These are phyloP conservation scores for Aspergillus fumigatiaffinis DNA, from an alignment of 2,329 filamentous ascomycete genomes.

Conservation along the genomic window DNA sequence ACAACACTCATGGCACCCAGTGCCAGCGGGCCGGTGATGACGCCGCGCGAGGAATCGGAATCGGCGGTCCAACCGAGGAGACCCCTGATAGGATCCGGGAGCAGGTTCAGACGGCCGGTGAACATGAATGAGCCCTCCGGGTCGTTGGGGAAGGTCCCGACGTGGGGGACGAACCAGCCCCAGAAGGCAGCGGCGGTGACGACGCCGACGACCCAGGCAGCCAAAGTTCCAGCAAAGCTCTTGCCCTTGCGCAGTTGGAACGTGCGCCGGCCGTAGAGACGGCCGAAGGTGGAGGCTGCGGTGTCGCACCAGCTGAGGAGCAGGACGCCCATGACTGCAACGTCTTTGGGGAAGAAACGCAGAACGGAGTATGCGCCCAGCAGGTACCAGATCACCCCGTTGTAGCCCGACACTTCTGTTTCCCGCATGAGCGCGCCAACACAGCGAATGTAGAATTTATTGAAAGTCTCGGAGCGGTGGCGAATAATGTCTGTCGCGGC, in stretches of 20 bases:
- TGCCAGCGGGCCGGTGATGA: constrained; percentile 67
- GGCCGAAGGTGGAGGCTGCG: constrained; percentile 88
- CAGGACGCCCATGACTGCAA: constrained; percentile 83
- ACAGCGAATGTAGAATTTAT: constrained; percentile 77
- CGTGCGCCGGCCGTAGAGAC: constrained; percentile 85
- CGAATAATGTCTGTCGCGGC: constrained; percentile 76
- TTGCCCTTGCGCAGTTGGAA: constrained; percentile 81
- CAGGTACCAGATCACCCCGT: constrained; percentile 95
- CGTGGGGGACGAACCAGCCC: constrained; percentile 72
- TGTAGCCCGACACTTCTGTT: constrained; percentile 89
- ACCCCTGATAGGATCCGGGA: constrained; percentile 60
- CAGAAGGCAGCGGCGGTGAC: constrained; percentile 81
- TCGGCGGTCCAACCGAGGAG: constrained; percentile 58
- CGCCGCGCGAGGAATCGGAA: constrained; percentile 50
- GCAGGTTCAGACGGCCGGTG: constrained; percentile 62
- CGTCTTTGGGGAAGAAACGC: constrained; percentile 85
- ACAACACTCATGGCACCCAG: constrained; percentile 77
- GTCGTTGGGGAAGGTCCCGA: constrained; percentile 65
- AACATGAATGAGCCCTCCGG: constrained; percentile 74
- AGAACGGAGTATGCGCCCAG: constrained; percentile 85
- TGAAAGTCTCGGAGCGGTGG: constrained; percentile 76
- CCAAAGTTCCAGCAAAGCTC: constrained; percentile 82
- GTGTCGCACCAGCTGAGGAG: constrained; percentile 98
- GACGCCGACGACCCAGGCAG: constrained; percentile 80
- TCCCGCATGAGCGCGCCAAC: constrained; percentile 95